Evolutionary conservation across 176 grass and related monocot species (phyloP).

Genomic region (Triticum dicoccoides): DNA sequence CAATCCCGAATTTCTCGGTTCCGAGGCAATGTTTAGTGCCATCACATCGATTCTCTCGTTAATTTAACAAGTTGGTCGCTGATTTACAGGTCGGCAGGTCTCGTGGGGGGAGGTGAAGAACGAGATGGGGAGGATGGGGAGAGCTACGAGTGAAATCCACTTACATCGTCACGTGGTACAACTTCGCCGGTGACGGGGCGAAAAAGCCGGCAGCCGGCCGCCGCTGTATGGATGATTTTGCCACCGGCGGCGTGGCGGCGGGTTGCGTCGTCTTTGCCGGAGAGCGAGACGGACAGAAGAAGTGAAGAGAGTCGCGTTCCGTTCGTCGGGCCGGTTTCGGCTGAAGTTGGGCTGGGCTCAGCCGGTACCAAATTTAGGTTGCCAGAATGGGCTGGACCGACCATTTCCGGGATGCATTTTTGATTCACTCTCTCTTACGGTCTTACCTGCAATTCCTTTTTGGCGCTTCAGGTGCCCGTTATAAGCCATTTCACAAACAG

Average conservation of each 20-base stretch:
- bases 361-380: neutral
- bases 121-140: neutral
- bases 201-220: neutral
- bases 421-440: no score
- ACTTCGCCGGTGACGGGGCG: neutral
- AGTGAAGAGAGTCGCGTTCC: neutral
- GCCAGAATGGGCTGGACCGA: neutral
- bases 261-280: neutral
- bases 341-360: neutral
- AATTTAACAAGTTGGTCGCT: neutral
- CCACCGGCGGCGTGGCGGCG: no score
- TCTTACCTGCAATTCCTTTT: no score
- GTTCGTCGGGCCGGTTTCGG: neutral
- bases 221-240: neutral
- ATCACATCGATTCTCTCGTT: neutral
- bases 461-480: no score
- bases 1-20: neutral
- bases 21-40: constrained; percentile 5
- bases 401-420: neutral
- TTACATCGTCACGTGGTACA: neutral
- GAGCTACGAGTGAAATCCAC: neutral
- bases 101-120: neutral
- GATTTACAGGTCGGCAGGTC: neutral
- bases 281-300: neutral
- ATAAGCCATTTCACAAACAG: no score